Conservation (phyloP, 805 yeast species). For the Torulaspora franciscae region DNA sequence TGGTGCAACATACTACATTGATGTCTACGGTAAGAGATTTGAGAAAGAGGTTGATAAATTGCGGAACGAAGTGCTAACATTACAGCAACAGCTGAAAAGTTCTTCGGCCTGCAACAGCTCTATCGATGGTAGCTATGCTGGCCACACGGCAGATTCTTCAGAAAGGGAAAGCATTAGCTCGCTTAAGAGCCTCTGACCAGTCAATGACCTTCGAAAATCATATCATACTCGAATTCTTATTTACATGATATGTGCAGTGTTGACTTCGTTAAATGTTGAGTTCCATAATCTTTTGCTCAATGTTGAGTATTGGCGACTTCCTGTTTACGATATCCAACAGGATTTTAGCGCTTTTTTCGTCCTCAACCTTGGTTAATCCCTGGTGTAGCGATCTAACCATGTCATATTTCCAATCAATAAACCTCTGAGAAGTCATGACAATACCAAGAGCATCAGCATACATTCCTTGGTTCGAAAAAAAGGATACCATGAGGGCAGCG, state of each 20-base stretch:
- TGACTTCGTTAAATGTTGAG: conserved; percentile 12
- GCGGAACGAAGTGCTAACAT: conserved; percentile 61
- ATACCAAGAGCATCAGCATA: conserved; percentile 67
- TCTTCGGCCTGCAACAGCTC: not conserved
- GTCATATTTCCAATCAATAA: conserved; percentile 62
- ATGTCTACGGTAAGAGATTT: conserved; percentile 82
- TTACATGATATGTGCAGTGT: conserved; percentile 2
- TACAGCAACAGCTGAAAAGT: conserved; percentile 42
- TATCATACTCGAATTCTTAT: not conserved
- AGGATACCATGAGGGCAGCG: conserved; percentile 64
- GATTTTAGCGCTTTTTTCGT: conserved; percentile 31
- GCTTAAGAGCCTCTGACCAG: conserved; percentile 8
- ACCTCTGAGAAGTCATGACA: conserved; percentile 58
- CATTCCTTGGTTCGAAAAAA: conserved; percentile 51
- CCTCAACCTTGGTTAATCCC: conserved; percentile 44
- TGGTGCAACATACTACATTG: conserved; percentile 93
- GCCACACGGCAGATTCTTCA: conserved; percentile 9
- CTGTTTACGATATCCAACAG: conserved; percentile 35
- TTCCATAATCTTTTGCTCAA: conserved; percentile 22
- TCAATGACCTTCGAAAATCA: not conserved
- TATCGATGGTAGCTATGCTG: conserved; percentile 5
- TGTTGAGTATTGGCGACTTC: conserved; percentile 18
- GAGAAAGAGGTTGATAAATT: conserved; percentile 77
- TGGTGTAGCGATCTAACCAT: conserved; percentile 42
- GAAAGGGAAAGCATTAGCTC: conserved; percentile 12